Conservation (phyloP, 495 filamentous ascomycete genomes). For the Sordaria brevicollis region DNA sequence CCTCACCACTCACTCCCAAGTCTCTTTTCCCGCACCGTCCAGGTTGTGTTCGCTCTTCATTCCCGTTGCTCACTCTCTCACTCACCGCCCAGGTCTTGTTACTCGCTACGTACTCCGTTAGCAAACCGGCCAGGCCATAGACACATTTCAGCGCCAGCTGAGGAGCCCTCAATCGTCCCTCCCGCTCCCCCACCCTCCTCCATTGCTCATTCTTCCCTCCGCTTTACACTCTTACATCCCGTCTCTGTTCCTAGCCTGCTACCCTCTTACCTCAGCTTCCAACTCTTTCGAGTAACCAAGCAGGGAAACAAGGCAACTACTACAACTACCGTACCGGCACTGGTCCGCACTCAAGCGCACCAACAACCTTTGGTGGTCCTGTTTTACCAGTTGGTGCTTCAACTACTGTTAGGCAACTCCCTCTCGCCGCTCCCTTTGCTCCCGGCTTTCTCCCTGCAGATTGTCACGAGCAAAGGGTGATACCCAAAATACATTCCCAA, state of each 20-base stretch:
- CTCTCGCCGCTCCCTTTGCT: slow-evolving; percentile 17
- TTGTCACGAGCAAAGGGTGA: slow-evolving; percentile 32
- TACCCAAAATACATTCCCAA: slow-evolving; percentile 28
- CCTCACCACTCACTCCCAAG: not conserved
- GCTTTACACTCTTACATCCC: not conserved
- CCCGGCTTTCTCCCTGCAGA: slow-evolving; percentile 27
- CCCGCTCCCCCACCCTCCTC: not conserved
- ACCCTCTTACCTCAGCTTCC: not conserved
- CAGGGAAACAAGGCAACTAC: not conserved
- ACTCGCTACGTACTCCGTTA: not conserved
- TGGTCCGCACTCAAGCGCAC: not conserved
- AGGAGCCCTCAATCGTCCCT: not conserved
- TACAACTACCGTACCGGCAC: not conserved
- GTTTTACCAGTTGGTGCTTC: not conserved
- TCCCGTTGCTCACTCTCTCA: not conserved
- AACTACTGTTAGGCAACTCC: not conserved
- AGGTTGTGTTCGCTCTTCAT: not conserved
- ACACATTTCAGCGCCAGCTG: not conserved
- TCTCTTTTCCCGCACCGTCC: not conserved
- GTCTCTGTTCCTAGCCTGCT: not conserved
- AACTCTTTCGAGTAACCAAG: not conserved
- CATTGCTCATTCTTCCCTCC: not conserved
- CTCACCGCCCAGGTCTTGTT: not conserved
- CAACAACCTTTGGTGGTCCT: not conserved
- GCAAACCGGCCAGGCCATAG: not conserved